Base-by-base conservation (phyloP, 345 rosid genomes). In the Brassica incana region DNA sequence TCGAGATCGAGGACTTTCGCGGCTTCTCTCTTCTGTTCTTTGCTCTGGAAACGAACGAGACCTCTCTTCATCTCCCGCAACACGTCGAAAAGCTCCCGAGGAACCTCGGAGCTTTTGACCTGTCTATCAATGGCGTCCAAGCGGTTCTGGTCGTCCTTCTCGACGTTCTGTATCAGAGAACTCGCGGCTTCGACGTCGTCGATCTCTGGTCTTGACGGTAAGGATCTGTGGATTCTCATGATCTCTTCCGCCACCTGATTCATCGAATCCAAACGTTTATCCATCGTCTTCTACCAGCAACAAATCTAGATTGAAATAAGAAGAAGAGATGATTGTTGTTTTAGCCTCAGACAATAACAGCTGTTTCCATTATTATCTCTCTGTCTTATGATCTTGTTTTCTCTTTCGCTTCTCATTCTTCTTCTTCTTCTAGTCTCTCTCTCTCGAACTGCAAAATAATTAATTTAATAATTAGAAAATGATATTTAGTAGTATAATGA, bases 131-230 rank as follows among this genome's bases (percentile, higher is more conserved):
- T 88, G 84, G 88, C 88, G 8, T 90, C 93, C 1, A 95, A 48
- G 12, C 93, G 84, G 6, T 78, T 80, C 66, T 86, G 93, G 60
- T 90, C 90, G 15, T 95, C 99, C 72, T 88, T 89, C 27, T 95
- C 99, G 23, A 90, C 93, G 65, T 86, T 91, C 7, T 59, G 85
- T 58, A 93, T 87, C 80, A 95, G 52, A 20, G 81, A 74, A 74
- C 65, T 84, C 5, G 98, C 98, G 0, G 94, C 97, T 74, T 93
- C 94, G 0, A 89, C 86, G 33, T 93, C 97, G 5, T 95, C 99
- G 23, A 95, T 80, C 1, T 85, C 89, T 0, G 98, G 97, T 36
- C 99, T 83, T 4, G 71, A 11, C 0, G 98, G 97, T 66, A 95
- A 83, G 54, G 94, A 91, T 88, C 91, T 90, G 12, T 91, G 99